Conservation (phyloP, 441 rosid genomes). For the Viola pubescens region DNA sequence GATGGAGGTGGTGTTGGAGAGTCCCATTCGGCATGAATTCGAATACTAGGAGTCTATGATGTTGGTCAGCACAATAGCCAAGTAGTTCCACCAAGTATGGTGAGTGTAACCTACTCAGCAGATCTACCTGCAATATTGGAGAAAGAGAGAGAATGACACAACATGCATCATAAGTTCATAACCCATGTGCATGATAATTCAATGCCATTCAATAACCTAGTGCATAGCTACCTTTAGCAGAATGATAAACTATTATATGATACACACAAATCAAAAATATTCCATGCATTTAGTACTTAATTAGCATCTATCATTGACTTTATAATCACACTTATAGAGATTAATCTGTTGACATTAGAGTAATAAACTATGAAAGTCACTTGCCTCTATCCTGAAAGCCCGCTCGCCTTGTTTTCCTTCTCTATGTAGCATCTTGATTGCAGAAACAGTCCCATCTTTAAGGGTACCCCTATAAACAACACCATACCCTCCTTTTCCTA, state of each 20-base stretch:
- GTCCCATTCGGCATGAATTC: slow-evolving; percentile 74
- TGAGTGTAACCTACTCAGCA: slow-evolving; percentile 71
- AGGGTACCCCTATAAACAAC: slow-evolving; percentile 67
- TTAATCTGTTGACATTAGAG: background rate
- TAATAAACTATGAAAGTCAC: slow-evolving; percentile 17
- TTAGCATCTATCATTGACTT: slow-evolving; percentile 1
- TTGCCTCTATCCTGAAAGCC: slow-evolving; percentile 78
- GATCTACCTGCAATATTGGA: slow-evolving; percentile 58
- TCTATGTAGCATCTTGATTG: slow-evolving; percentile 58
- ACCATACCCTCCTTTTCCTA: slow-evolving; percentile 53
- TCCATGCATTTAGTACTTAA: background rate
- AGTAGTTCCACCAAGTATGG: slow-evolving; percentile 74
- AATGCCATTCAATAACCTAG: slow-evolving; percentile 4
- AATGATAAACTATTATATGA: background rate
- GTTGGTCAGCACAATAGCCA: slow-evolving; percentile 90
- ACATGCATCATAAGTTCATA: background rate
- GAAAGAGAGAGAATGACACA: slow-evolving; percentile 6
- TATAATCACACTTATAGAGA: background rate
- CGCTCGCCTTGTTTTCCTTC: slow-evolving; percentile 70
- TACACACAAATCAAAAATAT: background rate
- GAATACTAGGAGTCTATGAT: slow-evolving; percentile 63
- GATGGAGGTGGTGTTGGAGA: slow-evolving; percentile 56
- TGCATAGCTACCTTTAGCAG: slow-evolving; percentile 1
- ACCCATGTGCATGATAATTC: slow-evolving; percentile 23
- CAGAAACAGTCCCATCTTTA: slow-evolving; percentile 67